Evolutionary conservation across 139 green algal genomes (phyloP).

Genomic region (Picochlorum sp.): DNA sequence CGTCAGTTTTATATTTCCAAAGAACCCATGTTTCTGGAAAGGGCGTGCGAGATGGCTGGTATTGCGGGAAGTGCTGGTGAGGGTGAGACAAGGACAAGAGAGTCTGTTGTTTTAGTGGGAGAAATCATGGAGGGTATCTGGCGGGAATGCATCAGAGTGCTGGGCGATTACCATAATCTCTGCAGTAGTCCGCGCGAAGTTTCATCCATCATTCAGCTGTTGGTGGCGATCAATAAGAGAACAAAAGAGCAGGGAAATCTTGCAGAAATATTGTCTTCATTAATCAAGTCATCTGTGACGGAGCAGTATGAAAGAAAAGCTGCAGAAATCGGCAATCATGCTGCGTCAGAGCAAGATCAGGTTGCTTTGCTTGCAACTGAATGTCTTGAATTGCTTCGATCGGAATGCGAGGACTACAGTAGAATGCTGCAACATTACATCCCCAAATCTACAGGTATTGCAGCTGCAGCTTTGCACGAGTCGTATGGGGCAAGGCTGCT

Average conservation of each 20-base stretch:
- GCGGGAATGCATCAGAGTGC: neutral
- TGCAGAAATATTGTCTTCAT: constrained; percentile 16
- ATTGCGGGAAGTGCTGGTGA: neutral
- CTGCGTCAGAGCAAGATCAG: constrained; percentile 16
- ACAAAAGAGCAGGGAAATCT: constrained; percentile 12
- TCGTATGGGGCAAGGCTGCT: constrained; percentile 30
- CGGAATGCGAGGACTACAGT: constrained; percentile 20
- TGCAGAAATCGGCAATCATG: constrained; percentile 9
- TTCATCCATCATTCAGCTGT: constrained; percentile 22
- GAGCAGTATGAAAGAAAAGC: constrained; percentile 19
- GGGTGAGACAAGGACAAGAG: neutral
- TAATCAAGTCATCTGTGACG: constrained; percentile 28
- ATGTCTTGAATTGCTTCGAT: constrained; percentile 15
- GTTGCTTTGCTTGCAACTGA: constrained; percentile 28
- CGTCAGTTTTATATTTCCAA: constrained; percentile 15
- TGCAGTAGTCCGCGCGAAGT: constrained; percentile 3
- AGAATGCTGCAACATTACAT: constrained; percentile 19
- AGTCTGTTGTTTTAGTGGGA: neutral
- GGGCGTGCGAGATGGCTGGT: neutral
- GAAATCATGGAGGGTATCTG: neutral
- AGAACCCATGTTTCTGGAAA: constrained; percentile 12
- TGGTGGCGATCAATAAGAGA: constrained; percentile 15
- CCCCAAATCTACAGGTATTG: constrained; percentile 10
- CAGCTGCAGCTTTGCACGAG: constrained; percentile 30
- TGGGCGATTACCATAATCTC: constrained; percentile 19